Percentiles rank a stretch among this genome's conserved stretches.
phyloP scores from a whole-genome alignment of 2,329 filamentous ascomycete species.

The Trichoderma oligosporum region DNA sequence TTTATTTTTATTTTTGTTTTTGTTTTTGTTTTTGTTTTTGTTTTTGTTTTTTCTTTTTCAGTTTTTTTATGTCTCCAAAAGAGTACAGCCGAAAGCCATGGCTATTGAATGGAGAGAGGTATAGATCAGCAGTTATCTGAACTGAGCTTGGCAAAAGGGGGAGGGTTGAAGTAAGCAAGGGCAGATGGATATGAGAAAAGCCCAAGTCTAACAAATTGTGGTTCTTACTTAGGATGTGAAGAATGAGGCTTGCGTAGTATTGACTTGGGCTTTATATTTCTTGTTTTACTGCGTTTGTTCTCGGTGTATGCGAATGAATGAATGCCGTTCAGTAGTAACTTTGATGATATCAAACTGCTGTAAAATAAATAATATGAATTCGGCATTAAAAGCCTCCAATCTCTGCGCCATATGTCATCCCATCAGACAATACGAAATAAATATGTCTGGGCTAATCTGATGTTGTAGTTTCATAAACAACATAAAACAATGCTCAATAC shows the following conservation, averaged over 20 bases:
- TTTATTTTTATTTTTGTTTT: background rate
- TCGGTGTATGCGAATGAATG: too few relatives aligned
- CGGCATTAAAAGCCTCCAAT: background rate
- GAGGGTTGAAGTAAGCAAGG: background rate
- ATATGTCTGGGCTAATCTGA: too few relatives aligned
- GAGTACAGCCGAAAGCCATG: background rate
- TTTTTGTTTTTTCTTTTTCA: background rate
- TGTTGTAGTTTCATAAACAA: too few relatives aligned
- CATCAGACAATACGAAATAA: background rate
- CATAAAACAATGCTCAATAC: background rate
- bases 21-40: background rate
- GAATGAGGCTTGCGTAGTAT: background rate
- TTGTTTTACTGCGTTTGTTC: too few relatives aligned
- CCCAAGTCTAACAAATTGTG: background rate
- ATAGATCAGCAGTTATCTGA: background rate
- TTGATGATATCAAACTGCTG: background rate
- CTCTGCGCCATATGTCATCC: too few relatives aligned
- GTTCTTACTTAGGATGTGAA: too few relatives aligned
- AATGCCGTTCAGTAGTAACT: too few relatives aligned
- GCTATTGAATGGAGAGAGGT: background rate
- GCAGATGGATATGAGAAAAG: too few relatives aligned
- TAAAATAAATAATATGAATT: background rate
- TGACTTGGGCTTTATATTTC: too few relatives aligned
- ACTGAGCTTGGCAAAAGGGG: background rate
- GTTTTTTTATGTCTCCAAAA: too few relatives aligned